Base-by-base conservation (phyloP, 2,329 filamentous ascomycete genomes). In the Penicillium capsulatum region DNA sequence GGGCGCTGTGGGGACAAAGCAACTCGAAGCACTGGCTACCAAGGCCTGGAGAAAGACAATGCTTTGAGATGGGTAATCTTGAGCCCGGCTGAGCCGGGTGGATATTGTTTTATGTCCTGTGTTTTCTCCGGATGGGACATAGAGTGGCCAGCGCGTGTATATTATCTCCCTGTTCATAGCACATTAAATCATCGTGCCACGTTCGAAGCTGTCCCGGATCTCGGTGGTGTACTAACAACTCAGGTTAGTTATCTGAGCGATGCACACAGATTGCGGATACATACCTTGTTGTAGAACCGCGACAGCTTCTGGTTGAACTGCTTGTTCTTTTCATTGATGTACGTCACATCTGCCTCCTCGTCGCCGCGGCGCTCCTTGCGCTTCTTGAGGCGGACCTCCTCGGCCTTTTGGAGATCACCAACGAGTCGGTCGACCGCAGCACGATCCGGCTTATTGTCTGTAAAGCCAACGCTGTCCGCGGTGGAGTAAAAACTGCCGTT, bases 321-420 rank as follows among this genome's bases (percentile, higher is more conserved):
- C 76, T 97, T 97, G 76, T 98, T 98, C 83, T 98, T 96, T 70
- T 96, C 89, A 70, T 98, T 98, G 78, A 98, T 98, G 69, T 95
- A 97, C 6, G 91, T 97, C 56, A 97, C 86, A 66, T 98, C 92
- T 17, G 81, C 84, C 33, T 90, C 86, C 48, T 94, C 89, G 42
- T 90, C 88, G 47, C 83, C 84, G 62, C 82, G 79, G 63, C 89
- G 77, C 51, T 94, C 87, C 63, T 79, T 82, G 56, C 89, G 77
- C 73, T 94, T 94, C 76, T 90, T 94, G 59, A 94, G 61, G 36
- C 89, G 76, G 36, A 81, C 77, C 55, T 94, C 89, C 68, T 98
- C 92, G 1, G 90, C 88, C 71, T 91, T 90, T 60, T 81, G 79
- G 59, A 97, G 70, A 62, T 97, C 90, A 11, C 77, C 79, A 3